phyloP scores from a whole-genome alignment of 768 basidiomycete genomes.

The Mycena capillaripes region DNA sequence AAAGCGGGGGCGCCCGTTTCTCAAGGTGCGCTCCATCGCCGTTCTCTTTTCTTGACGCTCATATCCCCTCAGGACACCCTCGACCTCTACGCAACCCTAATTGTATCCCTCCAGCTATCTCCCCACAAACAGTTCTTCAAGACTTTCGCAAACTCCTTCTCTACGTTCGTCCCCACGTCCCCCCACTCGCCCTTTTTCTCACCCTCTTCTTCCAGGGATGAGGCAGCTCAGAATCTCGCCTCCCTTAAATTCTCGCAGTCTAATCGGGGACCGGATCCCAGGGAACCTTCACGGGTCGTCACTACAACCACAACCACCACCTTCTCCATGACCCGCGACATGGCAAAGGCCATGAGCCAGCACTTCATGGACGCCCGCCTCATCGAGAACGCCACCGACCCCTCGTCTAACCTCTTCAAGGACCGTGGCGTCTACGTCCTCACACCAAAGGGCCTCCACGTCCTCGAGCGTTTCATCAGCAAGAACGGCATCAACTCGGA shows the following conservation, averaged over 20 bases:
- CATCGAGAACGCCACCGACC: conserved; percentile 97
- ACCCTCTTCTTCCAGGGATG: conserved; percentile 73
- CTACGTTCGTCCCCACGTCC: conserved; percentile 82
- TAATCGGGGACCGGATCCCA: conserved; percentile 97
- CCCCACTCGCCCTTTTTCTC: conserved; percentile 27
- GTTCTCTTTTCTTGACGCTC: conserved; percentile 28
- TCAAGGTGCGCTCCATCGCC: conserved; percentile 73
- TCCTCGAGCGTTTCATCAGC: conserved; percentile 99
- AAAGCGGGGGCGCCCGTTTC: conserved; percentile 92
- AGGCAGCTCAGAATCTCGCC: conserved; percentile 93
- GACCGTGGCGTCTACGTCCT: conserved; percentile 96
- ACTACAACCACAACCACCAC: conserved; percentile 99
- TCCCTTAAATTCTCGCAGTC: conserved; percentile 99
- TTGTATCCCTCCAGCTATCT: conserved; percentile 91
- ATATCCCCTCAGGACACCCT: conserved; percentile 84
- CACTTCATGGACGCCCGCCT: conserved; percentile 99
- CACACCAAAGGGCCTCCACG: conserved; percentile 98
- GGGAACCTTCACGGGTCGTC: conserved; percentile 97
- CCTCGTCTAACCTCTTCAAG: conserved; percentile 91
- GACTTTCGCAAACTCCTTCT: conserved; percentile 93
- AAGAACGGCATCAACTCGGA: conserved; percentile 99
- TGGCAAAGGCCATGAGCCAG: conserved; percentile 99
- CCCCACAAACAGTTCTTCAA: conserved; percentile 98
- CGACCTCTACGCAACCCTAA: conserved; percentile 96
- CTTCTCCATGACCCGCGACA: conserved; percentile 99